Base-by-base conservation (phyloP, 768 basidiomycete genomes). In the Termitomyces sp. region DNA sequence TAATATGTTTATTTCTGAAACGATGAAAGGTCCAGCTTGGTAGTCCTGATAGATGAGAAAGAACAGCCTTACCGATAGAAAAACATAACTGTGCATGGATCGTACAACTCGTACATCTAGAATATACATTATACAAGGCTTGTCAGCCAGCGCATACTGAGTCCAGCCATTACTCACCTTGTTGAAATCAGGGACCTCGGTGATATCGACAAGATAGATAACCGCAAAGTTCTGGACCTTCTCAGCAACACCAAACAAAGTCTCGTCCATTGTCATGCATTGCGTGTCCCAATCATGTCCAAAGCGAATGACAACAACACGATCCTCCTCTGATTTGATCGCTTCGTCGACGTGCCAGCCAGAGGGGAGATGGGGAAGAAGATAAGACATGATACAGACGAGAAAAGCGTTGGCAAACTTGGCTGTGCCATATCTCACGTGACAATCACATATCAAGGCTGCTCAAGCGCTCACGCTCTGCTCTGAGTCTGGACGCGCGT, bases 271-370 rank as follows among this genome's bases (percentile, higher is more conserved):
- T 18, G 88, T 90, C 97, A 98, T 98, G 76, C 96, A 98, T 63
- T 97, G 88, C 0, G 81, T 75, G 71, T 98, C 93, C 87, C 88
- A 89, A 71, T 95, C 95, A 68, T 94, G 91, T 0, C 95, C 96
- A 69, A 98, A 98, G 4, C 95, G 87, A 47, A 98, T 87, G 53
- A 94, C 91, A 26, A 98, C 96, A 34, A 97, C 84, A 43, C 97
- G 83, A 67, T 97, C 94, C 71, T 99, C 97, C 72, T 99, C 97
- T 0, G 93, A 95, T 64, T 97, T 93, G 73, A 99, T 98, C 8
- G 97, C 94, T 70, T 98, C 95, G 69, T 99, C 97, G 60, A 99
- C 97, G 69, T 99, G 97, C 96, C 96, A 98, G 39, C 95, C 93
- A 65, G 91, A 91, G 0, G 88, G 90, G 4, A 95, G 80, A 66